phyloP scores from a whole-genome alignment of 2,329 filamentous ascomycete species.

The Talaromyces sp. region DNA sequence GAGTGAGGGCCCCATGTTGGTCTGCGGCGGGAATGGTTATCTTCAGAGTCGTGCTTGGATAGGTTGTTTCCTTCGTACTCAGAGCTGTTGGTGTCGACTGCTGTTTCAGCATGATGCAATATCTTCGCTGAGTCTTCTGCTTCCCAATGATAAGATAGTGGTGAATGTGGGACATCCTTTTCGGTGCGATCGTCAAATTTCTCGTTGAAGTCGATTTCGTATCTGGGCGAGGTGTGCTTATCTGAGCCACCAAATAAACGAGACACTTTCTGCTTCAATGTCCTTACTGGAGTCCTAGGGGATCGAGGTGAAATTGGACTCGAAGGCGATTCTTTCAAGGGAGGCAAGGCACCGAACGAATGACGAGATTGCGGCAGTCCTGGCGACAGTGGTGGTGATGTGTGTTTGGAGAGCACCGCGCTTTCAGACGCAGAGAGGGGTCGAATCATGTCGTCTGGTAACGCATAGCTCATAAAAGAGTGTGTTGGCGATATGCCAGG shows the following conservation, averaged over 20 bases:
- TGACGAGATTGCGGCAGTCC: background rate
- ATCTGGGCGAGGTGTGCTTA: background rate
- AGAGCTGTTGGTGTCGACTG: background rate
- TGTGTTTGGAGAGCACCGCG: constrained; percentile 7
- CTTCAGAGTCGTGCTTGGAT: background rate
- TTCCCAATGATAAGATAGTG: background rate
- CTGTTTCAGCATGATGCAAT: background rate
- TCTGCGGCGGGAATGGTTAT: background rate
- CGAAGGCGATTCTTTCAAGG: background rate
- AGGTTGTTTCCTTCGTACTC: background rate
- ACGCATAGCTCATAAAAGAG: background rate
- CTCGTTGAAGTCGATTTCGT: background rate
- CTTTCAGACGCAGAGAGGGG: constrained; percentile 18
- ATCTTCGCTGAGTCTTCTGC: background rate
- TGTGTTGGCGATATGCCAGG: background rate
- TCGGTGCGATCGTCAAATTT: background rate
- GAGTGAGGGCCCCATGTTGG: constrained; percentile 10
- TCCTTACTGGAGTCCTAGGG: constrained; percentile 4
- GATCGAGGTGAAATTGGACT: background rate
- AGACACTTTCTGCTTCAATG: constrained; percentile 15
- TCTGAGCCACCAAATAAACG: constrained; percentile 12
- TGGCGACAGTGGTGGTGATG: background rate
- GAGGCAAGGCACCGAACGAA: constrained; percentile 14
- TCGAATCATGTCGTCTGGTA: constrained; percentile 11
- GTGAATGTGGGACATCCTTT: background rate